Base-by-base conservation (phyloP, 2,329 filamentous ascomycete species). In the Monosporascus cannonballus region DNA sequence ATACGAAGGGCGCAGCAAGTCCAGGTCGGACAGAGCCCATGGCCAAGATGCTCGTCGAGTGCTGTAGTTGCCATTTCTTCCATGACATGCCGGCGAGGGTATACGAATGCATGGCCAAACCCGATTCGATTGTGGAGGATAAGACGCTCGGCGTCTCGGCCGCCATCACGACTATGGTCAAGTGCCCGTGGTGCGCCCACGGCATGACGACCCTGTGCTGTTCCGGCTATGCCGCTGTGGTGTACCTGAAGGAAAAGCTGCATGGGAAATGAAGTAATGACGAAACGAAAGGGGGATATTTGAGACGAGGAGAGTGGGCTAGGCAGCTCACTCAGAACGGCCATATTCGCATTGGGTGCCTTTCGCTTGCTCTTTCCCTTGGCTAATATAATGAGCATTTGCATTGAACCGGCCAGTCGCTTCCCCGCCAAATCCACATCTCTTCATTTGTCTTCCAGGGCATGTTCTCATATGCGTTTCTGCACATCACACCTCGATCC, bases 181-280 rank as follows among this genome's bases (percentile, higher is more conserved):
- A 79, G 58, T 89, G 86, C 64, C 85, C 85, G 8, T 89, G 86
- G 86, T 90, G 86, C 65, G 74, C 74, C 44, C 86, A 90, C 69
- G 78, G 79, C 48, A 89, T 90, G 85, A 84, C 76, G 58, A 85
- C 78, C 15, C 72, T 70, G 53, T 90, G 86, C 69, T 90, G 86
- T 65, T 78, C 84, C 11, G 86, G 85, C 7, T 86, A 86, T 70
- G 81, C 83, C 11, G 82, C 86, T 1, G 75, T 85, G 45, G 79
- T 90, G 4, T 81, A 85, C 56, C 70, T 89, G 60, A 81, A 81
- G 61, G 84, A 89, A 67, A 79, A 80, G 55, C 65, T 86, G 49
- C 81, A 85, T 61, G 63, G 64, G 25, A 63, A 63, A 56, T 68
- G 44, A 63, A 14, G 34, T 25, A 34, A 34, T 34, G 30, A 34